A percentile compares a stretch with the other conserved stretches of the same genome.
These are phyloP conservation scores for Artomyces pyxidatus DNA, from an alignment of 768 basidiomycete species.

Conservation along the genomic window DNA sequence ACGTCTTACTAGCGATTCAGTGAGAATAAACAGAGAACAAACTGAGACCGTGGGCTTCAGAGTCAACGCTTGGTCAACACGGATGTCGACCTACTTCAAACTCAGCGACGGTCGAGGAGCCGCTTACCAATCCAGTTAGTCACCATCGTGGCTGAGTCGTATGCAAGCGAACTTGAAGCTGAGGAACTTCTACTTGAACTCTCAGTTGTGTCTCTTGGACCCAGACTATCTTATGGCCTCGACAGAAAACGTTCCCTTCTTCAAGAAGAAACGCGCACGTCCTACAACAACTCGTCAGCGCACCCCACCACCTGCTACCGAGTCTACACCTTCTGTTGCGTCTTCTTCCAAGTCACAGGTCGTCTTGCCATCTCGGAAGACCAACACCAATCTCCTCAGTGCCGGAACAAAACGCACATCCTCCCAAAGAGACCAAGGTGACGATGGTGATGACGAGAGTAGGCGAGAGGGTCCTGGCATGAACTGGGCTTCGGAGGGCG, in stretches of 20 bases:
- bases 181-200: no score
- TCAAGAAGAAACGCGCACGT: conserved; percentile 78
- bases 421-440: conserved; percentile 43
- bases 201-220: no score
- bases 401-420: conserved; percentile 65
- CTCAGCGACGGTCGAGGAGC: no score
- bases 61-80: no score
- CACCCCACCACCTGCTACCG: conserved; percentile 56
- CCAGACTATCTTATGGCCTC: no score
- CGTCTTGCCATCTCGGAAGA: conserved; percentile 67
- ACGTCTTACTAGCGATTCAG: no score
- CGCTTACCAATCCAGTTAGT: no score
- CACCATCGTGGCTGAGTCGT: no score
- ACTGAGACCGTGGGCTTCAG: no score
- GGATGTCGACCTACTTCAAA: no score
- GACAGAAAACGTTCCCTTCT: conserved; percentile 73
- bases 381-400: conserved; percentile 60
- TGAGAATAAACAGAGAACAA: no score
- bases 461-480: conserved; percentile 48
- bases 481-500: conserved; percentile 71
- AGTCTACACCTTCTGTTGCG: conserved; percentile 43
- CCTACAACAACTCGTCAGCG: conserved; percentile 73
- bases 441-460: conserved; percentile 47
- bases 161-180: no score
- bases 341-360: conserved; percentile 49